Conservation (phyloP, 225 moss, liverwort and hornwort genomes). For the Neckera pumila region DNA sequence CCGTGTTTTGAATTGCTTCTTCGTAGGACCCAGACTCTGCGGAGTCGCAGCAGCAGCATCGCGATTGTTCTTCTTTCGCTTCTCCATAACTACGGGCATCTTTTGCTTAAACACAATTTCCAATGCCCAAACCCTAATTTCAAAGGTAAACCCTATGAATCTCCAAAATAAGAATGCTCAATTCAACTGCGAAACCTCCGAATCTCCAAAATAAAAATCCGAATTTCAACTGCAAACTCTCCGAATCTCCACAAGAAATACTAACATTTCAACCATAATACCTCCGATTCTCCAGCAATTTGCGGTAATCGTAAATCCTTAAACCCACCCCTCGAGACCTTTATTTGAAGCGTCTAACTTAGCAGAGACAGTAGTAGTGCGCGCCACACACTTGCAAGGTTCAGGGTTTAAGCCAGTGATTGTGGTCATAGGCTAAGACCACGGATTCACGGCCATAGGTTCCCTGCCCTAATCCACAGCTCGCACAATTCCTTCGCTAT, state of each 20-base stretch:
- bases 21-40: background rate
- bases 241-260: background rate
- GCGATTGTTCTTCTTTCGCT: slow-evolving; percentile 2
- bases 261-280: background rate
- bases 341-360: background rate
- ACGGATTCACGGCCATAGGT: background rate
- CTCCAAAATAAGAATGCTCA: background rate
- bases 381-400: too few relatives aligned
- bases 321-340: background rate
- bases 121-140: background rate
- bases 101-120: background rate
- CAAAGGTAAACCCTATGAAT: background rate
- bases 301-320: background rate
- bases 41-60: background rate
- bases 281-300: background rate
- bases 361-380: too few relatives aligned
- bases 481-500: background rate
- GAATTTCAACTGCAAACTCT: background rate
- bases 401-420: background rate
- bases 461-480: slow-evolving; percentile 2
- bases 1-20: slow-evolving; percentile 44
- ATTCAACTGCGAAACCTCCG: background rate
- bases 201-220: background rate
- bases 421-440: slow-evolving; percentile 1
- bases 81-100: slow-evolving; percentile 16